A percentile compares a stretch with the other conserved stretches of the same genome.
Conservation (phyloP, 2,329 filamentous ascomycete genomes). For the Verruconis gallopava region DNA sequence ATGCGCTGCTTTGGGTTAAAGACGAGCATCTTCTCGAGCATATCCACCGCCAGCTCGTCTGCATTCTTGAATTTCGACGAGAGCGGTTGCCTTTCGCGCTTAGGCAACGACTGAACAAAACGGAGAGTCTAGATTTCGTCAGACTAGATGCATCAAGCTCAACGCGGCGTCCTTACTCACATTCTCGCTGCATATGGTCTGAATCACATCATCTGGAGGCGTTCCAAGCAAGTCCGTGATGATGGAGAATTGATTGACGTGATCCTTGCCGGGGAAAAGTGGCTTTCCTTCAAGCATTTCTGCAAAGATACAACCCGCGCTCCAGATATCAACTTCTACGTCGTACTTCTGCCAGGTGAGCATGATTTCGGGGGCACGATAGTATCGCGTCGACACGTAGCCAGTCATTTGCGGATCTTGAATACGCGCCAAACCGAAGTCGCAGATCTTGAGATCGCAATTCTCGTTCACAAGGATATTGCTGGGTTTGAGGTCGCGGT, state of each 20-base stretch:
- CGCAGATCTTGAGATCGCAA: conserved; percentile 98
- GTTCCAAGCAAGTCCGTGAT: conserved; percentile 96
- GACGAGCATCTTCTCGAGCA: conserved; percentile 92
- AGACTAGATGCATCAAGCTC: conserved; percentile 11
- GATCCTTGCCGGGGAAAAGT: conserved; percentile 95
- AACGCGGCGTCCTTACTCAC: conserved; percentile 36
- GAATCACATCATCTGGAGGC: conserved; percentile 94
- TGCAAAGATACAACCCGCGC: conserved; percentile 95
- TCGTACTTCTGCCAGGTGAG: conserved; percentile 99
- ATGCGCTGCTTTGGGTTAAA: conserved; percentile 97
- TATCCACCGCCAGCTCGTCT: conserved; percentile 75
- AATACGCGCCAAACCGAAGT: conserved; percentile 93
- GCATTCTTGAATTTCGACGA: conserved; percentile 89
- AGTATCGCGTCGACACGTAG: conserved; percentile 97
- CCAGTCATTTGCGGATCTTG: conserved; percentile 99
- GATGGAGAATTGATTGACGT: conserved; percentile 99
- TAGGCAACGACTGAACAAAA: conserved; percentile 94
- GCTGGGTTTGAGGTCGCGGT: conserved; percentile 94
- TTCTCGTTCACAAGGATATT: conserved; percentile 99
- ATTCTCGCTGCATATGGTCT: conserved; percentile 97
- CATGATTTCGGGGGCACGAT: conserved; percentile 98
- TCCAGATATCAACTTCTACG: conserved; percentile 98
- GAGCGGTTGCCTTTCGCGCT: conserved; percentile 81
- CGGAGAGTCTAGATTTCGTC: conserved; percentile 56
- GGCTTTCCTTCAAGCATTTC: conserved; percentile 99